Percentiles rank a stretch among this genome's conserved stretches.
Conservation (phyloP, 805 yeast genomes). For the Tetrapisispora iriomotensis region DNA sequence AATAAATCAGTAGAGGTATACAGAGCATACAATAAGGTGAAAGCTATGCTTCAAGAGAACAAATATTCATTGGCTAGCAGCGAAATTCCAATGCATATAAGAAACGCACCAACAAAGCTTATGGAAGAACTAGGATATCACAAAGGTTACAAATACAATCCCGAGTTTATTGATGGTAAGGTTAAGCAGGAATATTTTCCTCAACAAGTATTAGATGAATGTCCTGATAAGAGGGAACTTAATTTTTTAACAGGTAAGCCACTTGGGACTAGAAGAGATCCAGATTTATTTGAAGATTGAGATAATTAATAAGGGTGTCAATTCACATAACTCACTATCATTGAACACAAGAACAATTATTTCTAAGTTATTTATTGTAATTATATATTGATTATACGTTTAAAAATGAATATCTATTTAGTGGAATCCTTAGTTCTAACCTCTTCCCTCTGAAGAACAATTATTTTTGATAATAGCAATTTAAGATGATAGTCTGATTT, state of each 20-base stretch:
- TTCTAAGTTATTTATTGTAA: neutral
- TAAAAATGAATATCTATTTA: conserved; percentile 6
- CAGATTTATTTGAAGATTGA: conserved; percentile 26
- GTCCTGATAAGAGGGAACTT: conserved; percentile 25
- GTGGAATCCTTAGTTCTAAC: conserved; percentile 20
- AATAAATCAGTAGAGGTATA: conserved; percentile 81
- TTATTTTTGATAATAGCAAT: conserved; percentile 45
- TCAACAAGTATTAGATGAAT: conserved; percentile 32
- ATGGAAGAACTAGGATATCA: conserved; percentile 88
- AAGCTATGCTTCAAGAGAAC: conserved; percentile 45
- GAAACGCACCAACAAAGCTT: conserved; percentile 89
- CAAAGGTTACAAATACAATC: conserved; percentile 81
- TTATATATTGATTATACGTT: neutral
- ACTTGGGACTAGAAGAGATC: conserved; percentile 40
- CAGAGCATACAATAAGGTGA: conserved; percentile 66
- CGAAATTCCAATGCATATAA: conserved; percentile 58
- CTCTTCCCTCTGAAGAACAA: conserved; percentile 55
- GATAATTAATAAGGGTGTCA: too few species aligned
- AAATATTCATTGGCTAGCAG: conserved; percentile 41
- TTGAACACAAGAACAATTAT: too few species aligned
- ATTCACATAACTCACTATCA: too few species aligned
- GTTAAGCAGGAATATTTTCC: conserved; percentile 76
- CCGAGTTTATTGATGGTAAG: conserved; percentile 60
- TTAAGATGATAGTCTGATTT: conserved; percentile 35
- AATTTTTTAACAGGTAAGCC: conserved; percentile 45